phyloP scores from a whole-genome alignment of 2,329 filamentous ascomycete species.

The Fusarium newnesense region DNA sequence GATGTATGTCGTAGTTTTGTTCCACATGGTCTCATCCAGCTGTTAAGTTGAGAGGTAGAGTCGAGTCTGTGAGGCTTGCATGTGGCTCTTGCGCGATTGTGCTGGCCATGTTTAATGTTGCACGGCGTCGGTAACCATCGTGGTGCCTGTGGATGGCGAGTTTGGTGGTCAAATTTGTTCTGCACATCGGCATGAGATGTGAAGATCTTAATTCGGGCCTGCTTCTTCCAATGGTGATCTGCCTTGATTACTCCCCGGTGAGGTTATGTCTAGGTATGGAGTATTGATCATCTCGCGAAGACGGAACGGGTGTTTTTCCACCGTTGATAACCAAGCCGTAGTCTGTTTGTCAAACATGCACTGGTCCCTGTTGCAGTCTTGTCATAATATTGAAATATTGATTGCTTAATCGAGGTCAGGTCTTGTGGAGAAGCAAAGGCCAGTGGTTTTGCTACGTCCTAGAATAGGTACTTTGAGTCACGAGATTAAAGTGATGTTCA shows the following conservation, averaged over 20 bases:
- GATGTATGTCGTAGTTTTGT: slow-evolving; percentile 14
- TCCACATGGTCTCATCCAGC: slow-evolving; percentile 2
- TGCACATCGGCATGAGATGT: slow-evolving; percentile 13
- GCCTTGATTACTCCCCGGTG: neutral
- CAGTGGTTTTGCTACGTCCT: neutral
- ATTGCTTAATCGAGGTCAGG: neutral
- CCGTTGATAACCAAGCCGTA: neutral
- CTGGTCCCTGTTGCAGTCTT: neutral
- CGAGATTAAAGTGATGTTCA: no score
- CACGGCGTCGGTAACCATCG: slow-evolving; percentile 15
- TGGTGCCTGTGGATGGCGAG: neutral
- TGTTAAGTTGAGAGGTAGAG: neutral
- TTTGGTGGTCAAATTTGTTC: slow-evolving; percentile 22
- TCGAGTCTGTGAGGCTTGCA: slow-evolving; percentile 18
- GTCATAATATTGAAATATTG: neutral
- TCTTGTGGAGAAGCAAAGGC: no score
- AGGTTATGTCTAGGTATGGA: neutral
- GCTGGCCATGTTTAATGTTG: slow-evolving; percentile 10
- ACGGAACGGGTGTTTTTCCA: neutral
- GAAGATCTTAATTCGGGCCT: slow-evolving; percentile 30
- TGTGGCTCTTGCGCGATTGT: neutral
- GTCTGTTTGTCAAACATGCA: neutral
- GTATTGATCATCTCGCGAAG: neutral
- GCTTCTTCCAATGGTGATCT: neutral
- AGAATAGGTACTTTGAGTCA: neutral